Evolutionary conservation across 179 eudicot genomes (phyloP), one percentile per base, ranked within the genome.

Genomic region (Sideroxylon spinosum): DNA sequence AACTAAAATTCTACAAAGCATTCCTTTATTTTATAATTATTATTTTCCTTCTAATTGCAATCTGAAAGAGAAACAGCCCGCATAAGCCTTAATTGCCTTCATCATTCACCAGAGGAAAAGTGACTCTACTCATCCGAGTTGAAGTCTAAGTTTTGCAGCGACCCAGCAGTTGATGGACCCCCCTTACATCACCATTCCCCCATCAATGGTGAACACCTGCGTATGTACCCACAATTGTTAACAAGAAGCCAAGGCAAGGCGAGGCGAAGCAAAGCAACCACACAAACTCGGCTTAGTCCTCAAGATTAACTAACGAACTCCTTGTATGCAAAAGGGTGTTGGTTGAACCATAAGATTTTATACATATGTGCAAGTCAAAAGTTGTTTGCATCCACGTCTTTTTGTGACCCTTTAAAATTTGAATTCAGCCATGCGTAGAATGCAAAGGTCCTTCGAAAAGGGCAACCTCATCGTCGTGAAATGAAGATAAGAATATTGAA

Each of bases 181-280:
- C 49, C 25, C 73, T 74, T 76, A 85, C 86, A 85, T 85, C 72
- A 80, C 84, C 86, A 85, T 75, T 59, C 88, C 88, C 61, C 88
- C 88, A 68, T 85, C 86, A 65, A 85, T 83, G 76, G 86, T 80
- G 60, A 82, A 69, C 48, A 82, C 88, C 88, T 85, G 81, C 79
- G 65, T 7, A 79, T 77, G 63, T 7, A 9, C 46, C 71, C 76
- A 56, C 68, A 56, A 71, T 14, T 26, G 10, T 44, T 49, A 22
- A n/a, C 56, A 32, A 81, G 25, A 70, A 25, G 44, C 7, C 13
- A 4, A 55, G 44, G 10, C 13, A 4, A 55, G 60, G 72, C 60
- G 55, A 29, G 28, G 76, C 49, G 5, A 37, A 59, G 67, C 9
- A 10, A 55, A 37, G 14, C 70, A 23, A 32, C 53, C 4, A 22